Base-by-base conservation (phyloP, 345 rosid genomes). In the Lepidium africanum region DNA sequence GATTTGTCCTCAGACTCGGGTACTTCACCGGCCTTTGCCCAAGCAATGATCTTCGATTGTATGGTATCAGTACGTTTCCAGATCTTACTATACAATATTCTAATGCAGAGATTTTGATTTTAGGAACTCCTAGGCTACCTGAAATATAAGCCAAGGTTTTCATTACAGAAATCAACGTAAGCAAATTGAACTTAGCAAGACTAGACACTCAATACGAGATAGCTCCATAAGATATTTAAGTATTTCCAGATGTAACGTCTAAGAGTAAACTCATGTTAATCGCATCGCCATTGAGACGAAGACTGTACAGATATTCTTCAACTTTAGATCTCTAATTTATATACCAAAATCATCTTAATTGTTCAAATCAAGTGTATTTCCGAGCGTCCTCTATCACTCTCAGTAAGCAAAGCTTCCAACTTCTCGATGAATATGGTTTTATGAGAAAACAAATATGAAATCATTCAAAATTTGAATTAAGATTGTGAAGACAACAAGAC, bases 51-150 rank as follows among this genome's bases (percentile, higher is more conserved):
- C 60, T 64, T 69, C 33, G 76, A 50, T 43, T 57, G 66, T 32
- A 58, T 33, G 67, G 67, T 11, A 63, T 16, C 43, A 49, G 61
- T 7, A 57, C 40, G 57, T 59, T 70, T 33, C 71, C 76, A 63
- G 67, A 48, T 41, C 79, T 76, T 25, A 58, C 50, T 5, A 42
- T 50, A 56, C 63, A 40, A 15, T 63, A 55, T 11, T 70, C 69
- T 27, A 42, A 37, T 4, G 79, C 65, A 13, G 76, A 56, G 16
- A 65, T 58, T 69, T 76, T 76, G 15, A 70, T 35, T 14, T 76
- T 69, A 23, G 79, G 65, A 57, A 49, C 75, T 70, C 81, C 79
- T 71, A 80, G 61, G 74, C 79, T 76, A 70, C 79, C 79, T 76
- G 67, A 55, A 63, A 50, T 3, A 50, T 32, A 56, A 14, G 11